A percentile compares a stretch with the other conserved stretches of the same genome.
phyloP scores from a whole-genome alignment of 805 yeast genomes.

The Clavispora vitiphila region DNA sequence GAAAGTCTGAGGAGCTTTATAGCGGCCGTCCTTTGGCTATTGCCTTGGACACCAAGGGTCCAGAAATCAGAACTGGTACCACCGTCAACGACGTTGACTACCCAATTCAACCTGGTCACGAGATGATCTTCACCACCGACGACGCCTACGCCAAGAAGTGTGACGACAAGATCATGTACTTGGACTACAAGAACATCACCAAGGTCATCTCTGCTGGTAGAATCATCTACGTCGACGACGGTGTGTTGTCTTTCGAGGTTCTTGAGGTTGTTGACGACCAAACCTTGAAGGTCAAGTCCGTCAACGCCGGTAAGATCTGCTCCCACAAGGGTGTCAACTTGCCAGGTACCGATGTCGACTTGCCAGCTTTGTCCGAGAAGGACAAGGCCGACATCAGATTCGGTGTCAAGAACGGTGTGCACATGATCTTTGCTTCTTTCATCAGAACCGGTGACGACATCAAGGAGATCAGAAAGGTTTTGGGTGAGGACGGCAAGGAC shows the following conservation, averaged over 20 bases:
- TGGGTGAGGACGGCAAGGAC: slow-evolving; percentile 95
- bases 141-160: slow-evolving; percentile 65
- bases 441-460: slow-evolving; percentile 94
- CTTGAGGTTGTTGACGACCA: slow-evolving; percentile 71
- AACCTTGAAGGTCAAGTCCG: slow-evolving; percentile 81
- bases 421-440: slow-evolving; percentile 98
- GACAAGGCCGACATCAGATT: slow-evolving; percentile 87
- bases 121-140: slow-evolving; percentile 91
- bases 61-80: slow-evolving; percentile 98
- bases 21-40: slow-evolving; percentile 97
- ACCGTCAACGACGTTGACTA: slow-evolving; percentile 75
- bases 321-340: slow-evolving; percentile 99
- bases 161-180: slow-evolving; percentile 77
- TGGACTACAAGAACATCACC: slow-evolving; percentile 95
- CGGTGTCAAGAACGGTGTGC: slow-evolving; percentile 96
- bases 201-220: slow-evolving; percentile 85
- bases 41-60: slow-evolving; percentile 99
- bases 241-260: slow-evolving; percentile 94
- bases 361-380: slow-evolving; percentile 97
- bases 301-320: slow-evolving; percentile 92
- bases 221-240: slow-evolving; percentile 94
- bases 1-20: slow-evolving; percentile 85
- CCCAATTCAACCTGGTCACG: slow-evolving; percentile 81
- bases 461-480: slow-evolving; percentile 81
- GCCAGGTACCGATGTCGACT: slow-evolving; percentile 98